Percentiles rank a stretch among this genome's conserved stretches.
phyloP scores from a whole-genome alignment of 2,329 filamentous ascomycete species.

The Aspergillus terreus region DNA sequence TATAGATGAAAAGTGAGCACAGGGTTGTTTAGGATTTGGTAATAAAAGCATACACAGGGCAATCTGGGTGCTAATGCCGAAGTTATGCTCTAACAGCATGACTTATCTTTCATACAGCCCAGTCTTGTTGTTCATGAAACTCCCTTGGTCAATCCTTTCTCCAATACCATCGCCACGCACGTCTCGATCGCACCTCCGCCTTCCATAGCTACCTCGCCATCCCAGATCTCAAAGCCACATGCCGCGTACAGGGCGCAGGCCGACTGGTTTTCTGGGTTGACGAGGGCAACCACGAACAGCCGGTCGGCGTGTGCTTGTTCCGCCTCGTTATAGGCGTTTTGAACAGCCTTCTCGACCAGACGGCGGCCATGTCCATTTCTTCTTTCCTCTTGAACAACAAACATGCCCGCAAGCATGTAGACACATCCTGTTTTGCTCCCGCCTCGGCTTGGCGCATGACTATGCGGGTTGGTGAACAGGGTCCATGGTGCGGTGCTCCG shows the following conservation, averaged over 20 bases:
- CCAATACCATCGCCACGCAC: too few relatives aligned
- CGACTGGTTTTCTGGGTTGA: slow-evolving; percentile 1
- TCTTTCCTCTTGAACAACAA: background rate
- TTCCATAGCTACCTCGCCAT: background rate
- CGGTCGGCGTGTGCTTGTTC: background rate
- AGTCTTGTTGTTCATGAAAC: too few relatives aligned
- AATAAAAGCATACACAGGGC: too few relatives aligned
- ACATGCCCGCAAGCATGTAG: slow-evolving; percentile 5
- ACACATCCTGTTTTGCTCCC: background rate
- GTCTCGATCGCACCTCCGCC: too few relatives aligned
- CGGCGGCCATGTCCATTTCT: background rate
- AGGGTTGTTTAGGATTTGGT: background rate
- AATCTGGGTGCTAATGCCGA: too few relatives aligned
- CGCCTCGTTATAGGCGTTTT: background rate
- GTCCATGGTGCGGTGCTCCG: background rate
- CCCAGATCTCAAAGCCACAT: slow-evolving; percentile 4
- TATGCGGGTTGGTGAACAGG: background rate
- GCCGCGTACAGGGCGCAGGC: slow-evolving; percentile 1
- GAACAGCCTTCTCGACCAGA: background rate
- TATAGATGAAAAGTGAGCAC: background rate
- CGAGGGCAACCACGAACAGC: background rate
- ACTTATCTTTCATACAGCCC: too few relatives aligned
- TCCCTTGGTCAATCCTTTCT: too few relatives aligned
- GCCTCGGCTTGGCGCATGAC: too few relatives aligned
- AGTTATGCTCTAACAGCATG: too few relatives aligned